Conservation (phyloP, 306 rosid species). For the Dryas octopetala region DNA sequence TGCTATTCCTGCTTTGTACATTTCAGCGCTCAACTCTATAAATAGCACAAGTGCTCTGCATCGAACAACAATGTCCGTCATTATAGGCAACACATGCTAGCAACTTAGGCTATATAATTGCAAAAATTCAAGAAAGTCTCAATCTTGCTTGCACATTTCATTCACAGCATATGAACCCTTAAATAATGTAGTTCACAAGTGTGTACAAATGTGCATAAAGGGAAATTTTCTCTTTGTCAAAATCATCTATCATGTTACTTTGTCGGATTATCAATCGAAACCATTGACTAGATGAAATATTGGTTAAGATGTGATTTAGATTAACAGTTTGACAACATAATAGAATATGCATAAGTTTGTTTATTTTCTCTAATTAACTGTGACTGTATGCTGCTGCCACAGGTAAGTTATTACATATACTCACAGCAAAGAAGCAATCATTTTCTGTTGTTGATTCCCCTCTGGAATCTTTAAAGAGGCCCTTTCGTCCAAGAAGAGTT, state of each 20-base stretch:
- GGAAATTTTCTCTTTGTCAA: no score
- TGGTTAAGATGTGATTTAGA: no score
- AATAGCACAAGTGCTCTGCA: constrained; percentile 64
- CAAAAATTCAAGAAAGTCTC: no score
- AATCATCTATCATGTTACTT: no score
- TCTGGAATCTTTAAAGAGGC: constrained; percentile 32
- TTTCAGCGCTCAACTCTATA: constrained; percentile 77
- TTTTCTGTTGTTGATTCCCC: constrained; percentile 39
- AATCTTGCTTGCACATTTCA: no score
- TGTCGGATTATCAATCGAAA: no score
- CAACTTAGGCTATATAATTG: no score
- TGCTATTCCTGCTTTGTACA: constrained; percentile 76
- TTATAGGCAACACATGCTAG: not conserved
- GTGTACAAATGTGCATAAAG: not conserved
- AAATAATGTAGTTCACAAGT: not conserved
- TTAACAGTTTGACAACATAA: no score
- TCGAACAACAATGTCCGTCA: constrained; percentile 8
- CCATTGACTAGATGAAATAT: no score
- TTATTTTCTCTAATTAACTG: not conserved
- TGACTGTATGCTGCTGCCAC: not conserved
- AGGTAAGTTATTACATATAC: constrained; percentile 11
- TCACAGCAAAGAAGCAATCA: constrained; percentile 53
- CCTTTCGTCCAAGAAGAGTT: constrained; percentile 60
- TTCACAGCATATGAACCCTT: no score
- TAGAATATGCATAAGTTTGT: not conserved